These are phyloP conservation scores for Porphyrellus cyaneotinctus DNA, from an alignment of 768 basidiomycete species.

Conservation along the genomic window DNA sequence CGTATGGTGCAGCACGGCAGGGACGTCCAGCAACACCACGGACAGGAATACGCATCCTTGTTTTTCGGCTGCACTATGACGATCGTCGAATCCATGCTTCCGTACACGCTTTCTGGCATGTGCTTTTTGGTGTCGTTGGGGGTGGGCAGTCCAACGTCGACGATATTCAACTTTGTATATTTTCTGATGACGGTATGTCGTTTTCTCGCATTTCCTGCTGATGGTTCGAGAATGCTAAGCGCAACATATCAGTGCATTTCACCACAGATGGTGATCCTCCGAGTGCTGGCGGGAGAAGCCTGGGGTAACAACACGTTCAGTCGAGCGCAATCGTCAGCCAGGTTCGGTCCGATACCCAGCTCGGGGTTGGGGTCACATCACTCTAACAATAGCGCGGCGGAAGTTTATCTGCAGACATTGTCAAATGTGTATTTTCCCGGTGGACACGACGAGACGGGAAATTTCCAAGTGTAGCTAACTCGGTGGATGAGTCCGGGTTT, in stretches of 20 bases:
- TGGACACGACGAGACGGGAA: neutral
- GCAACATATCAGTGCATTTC: constrained; percentile 16
- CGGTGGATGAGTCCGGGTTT: too few relatives aligned
- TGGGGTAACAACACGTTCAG: constrained; percentile 7
- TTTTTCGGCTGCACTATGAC: constrained; percentile 13
- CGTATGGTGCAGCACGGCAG: constrained; percentile 9
- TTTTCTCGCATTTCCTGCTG: neutral
- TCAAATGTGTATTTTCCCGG: neutral
- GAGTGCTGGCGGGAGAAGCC: constrained; percentile 15
- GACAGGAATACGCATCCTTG: neutral
- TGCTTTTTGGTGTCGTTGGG: constrained; percentile 4
- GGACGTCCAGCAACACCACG: constrained; percentile 5
- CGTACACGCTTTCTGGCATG: constrained; percentile 11
- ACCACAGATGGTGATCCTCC: constrained; percentile 20
- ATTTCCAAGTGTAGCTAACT: neutral
- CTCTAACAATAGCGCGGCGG: too few relatives aligned
- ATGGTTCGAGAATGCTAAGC: neutral
- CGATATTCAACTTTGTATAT: constrained; percentile 9
- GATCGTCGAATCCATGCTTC: constrained; percentile 9
- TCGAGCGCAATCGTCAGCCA: neutral
- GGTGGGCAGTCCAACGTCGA: constrained; percentile 8
- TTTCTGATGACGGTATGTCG: constrained; percentile 16
- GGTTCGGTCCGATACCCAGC: neutral
- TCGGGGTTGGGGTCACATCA: neutral
- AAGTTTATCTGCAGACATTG: neutral